Percentiles rank a stretch among this genome's conserved stretches.
These are phyloP conservation scores for Quercus suber DNA, from an alignment of 306 rosid genomes.

Conservation along the genomic window DNA sequence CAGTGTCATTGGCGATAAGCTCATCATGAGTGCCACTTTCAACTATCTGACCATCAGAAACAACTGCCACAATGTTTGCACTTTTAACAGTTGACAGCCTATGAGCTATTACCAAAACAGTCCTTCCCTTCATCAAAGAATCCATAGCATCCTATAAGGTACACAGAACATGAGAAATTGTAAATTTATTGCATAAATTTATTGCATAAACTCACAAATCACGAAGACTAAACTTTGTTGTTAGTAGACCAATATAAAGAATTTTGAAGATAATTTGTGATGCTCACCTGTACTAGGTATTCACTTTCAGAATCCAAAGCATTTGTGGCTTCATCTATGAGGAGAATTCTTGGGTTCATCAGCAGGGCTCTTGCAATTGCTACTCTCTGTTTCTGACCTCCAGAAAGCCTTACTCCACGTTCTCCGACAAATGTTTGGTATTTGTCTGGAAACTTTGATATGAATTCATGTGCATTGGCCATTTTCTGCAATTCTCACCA, in stretches of 20 bases:
- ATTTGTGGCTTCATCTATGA: slow-evolving; percentile 58
- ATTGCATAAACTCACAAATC: neutral
- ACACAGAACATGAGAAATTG: too few relatives aligned
- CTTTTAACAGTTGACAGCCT: too few relatives aligned
- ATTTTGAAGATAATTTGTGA: neutral
- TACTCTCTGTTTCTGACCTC: slow-evolving; percentile 61
- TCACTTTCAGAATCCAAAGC: slow-evolving; percentile 69
- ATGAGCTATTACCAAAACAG: too few relatives aligned
- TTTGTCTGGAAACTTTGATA: slow-evolving; percentile 35
- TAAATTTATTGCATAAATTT: too few relatives aligned
- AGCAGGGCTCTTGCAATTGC: slow-evolving; percentile 57
- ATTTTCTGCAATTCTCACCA: slow-evolving; percentile 23
- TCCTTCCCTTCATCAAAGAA: too few relatives aligned
- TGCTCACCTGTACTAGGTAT: slow-evolving; percentile 55
- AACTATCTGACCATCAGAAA: too few relatives aligned
- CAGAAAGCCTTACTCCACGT: slow-evolving; percentile 44
- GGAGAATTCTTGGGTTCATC: slow-evolving; percentile 41
- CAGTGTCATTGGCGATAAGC: too few relatives aligned
- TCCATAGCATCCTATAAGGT: too few relatives aligned
- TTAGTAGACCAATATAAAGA: neutral
- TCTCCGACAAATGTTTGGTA: slow-evolving; percentile 47
- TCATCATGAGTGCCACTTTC: too few relatives aligned
- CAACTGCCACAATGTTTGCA: too few relatives aligned
- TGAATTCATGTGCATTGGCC: slow-evolving; percentile 57
- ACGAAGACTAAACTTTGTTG: neutral